These are phyloP conservation scores for Hypoxylon sp. DNA, from an alignment of 2,329 filamentous ascomycete genomes.

Conservation along the genomic window DNA sequence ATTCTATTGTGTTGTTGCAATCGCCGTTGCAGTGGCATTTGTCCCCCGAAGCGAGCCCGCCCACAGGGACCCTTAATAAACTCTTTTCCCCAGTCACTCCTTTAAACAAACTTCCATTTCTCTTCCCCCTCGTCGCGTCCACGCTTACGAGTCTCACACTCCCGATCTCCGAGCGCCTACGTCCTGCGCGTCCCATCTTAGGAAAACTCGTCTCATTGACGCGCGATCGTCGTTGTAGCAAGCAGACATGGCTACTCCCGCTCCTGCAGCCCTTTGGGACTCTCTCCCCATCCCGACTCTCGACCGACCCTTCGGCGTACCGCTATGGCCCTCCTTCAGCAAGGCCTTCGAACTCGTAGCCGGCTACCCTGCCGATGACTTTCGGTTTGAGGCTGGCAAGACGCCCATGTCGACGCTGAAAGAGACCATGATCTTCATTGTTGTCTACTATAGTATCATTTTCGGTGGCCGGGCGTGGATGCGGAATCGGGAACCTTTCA, in stretches of 20 bases:
- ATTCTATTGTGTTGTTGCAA: slow-evolving; percentile 41
- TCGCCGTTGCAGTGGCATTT: slow-evolving; percentile 8
- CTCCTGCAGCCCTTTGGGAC: slow-evolving; percentile 58
- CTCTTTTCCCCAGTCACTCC: slow-evolving; percentile 51
- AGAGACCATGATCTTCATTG: slow-evolving; percentile 79
- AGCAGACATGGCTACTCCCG: slow-evolving; percentile 41
- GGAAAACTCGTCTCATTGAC: slow-evolving; percentile 6
- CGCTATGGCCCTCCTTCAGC: slow-evolving; percentile 94
- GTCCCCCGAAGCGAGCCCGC: slow-evolving; percentile 32
- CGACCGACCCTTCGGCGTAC: slow-evolving; percentile 89
- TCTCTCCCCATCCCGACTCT: slow-evolving; percentile 77
- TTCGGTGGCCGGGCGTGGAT: slow-evolving; percentile 93
- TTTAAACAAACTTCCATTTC: slow-evolving; percentile 49
- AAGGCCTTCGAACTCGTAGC: slow-evolving; percentile 78
- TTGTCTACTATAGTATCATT: slow-evolving; percentile 91
- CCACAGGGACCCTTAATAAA: slow-evolving; percentile 32
- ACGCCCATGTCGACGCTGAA: slow-evolving; percentile 92
- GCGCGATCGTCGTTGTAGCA: slow-evolving; percentile 6
- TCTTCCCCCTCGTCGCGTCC: slow-evolving; percentile 36
- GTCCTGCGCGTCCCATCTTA: slow-evolving; percentile 14
- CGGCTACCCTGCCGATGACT: slow-evolving; percentile 86
- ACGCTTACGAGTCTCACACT: slow-evolving; percentile 14
- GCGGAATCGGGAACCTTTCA: slow-evolving; percentile 84
- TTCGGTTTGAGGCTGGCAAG: slow-evolving; percentile 80
- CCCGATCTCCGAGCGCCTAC: slow-evolving; percentile 8